Conservation (phyloP, 2,329 filamentous ascomycete genomes). For the Pseudogymnoascus sp. region DNA sequence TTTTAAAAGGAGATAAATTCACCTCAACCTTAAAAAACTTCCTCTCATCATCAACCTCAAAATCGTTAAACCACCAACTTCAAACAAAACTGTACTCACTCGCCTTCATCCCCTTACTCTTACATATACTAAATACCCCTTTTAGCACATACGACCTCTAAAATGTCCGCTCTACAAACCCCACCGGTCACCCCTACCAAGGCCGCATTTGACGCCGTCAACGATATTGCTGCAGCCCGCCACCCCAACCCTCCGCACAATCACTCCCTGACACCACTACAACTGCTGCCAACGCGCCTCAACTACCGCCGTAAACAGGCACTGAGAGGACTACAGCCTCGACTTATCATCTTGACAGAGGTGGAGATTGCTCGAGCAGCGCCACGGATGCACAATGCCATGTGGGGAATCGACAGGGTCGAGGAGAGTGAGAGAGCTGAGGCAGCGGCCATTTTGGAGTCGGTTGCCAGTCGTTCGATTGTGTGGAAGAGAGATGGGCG, state of each 20-base stretch:
- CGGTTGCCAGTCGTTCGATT: background rate
- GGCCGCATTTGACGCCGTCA: background rate
- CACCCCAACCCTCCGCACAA: background rate
- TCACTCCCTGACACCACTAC: background rate
- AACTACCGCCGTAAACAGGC: background rate
- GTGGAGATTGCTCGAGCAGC: background rate
- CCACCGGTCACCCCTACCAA: background rate
- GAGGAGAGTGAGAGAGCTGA: background rate
- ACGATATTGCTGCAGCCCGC: background rate
- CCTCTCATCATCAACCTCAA: background rate
- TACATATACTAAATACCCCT: background rate
- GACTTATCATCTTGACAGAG: background rate
- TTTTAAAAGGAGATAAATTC: background rate
- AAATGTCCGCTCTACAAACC: background rate
- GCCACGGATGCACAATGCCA: background rate
- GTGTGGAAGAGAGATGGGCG: background rate
- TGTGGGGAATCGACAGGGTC: background rate
- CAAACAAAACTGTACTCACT: background rate
- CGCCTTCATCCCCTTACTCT: background rate
- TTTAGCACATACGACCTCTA: background rate
- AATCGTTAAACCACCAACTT: background rate
- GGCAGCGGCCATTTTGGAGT: background rate
- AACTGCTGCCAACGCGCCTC: background rate
- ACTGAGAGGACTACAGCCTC: background rate
- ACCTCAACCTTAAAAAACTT: background rate